Base-by-base conservation (phyloP, 2,329 filamentous ascomycete species). In the Pseudocercospora fuligena region DNA sequence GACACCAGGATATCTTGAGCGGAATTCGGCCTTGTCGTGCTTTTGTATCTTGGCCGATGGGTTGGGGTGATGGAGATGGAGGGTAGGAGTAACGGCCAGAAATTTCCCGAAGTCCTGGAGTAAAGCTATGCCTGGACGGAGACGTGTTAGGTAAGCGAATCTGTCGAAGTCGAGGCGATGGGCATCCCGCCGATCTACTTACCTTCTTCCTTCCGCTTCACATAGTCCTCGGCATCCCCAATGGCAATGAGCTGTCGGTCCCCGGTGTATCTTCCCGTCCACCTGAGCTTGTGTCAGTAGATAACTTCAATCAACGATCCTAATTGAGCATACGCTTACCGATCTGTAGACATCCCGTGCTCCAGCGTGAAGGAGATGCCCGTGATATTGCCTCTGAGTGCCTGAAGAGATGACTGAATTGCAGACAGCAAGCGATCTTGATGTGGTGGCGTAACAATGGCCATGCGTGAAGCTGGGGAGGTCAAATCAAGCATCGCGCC, bases 401-500 rank as follows among this genome's bases (percentile, higher is more conserved):
- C 59, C 9, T 65, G 57, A 23, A 69, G 61, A 11, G 46, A 70
- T 0, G 58, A 66, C 27, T 64, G 31, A 27, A 72, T 61, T 19
- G 70, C 70, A 23, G 66, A 59, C 1, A 71, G 66, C 21, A 72
- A 58, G 14, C 70, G 66, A 33, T 72, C 69, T 5, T 63, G 64
- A 21, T 60, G 60, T 4, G 65, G 36, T n/a, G 66, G 67, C 56
- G 65, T 68, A 12, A 70, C 61, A 21, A 70, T 63, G 3, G 66
- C 69, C 7, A 71, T 54, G 25, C 67, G 54, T 5, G 69, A 70
- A 29, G 68, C 67, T 16, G 70, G 67, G 1, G 69, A 70, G 2
- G 67, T 69, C n/a, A 72, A 61, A 51, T 72, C 69, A 3, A 71
- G 63, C 12, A 72, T 65, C 1, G 70, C 69, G 19, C 70, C 70